A percentile compares a stretch with the other conserved stretches of the same genome.
Conservation (phyloP, 345 rosid genomes). For the Brassica carinata region DNA sequence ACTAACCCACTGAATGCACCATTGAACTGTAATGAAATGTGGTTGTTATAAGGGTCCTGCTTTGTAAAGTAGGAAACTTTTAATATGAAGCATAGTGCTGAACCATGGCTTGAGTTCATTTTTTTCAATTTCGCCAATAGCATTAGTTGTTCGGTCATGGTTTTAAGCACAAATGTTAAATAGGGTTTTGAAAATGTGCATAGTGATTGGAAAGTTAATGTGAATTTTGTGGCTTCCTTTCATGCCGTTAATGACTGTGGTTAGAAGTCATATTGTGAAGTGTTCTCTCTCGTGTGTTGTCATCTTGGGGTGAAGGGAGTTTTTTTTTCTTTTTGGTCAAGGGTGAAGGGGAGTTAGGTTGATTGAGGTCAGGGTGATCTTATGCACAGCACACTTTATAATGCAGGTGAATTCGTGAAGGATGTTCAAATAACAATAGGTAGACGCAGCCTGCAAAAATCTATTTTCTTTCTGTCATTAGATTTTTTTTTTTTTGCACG, state of each 20-base stretch:
- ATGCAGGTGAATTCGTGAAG: constrained; percentile 95
- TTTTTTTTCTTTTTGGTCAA: no score
- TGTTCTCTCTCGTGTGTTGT: constrained; percentile 13
- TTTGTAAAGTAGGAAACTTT: background rate
- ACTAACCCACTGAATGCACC: background rate
- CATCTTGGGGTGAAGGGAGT: constrained; percentile 5
- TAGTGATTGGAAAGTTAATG: background rate
- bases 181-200: background rate
- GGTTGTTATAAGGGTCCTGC: background rate
- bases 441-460: constrained; percentile 46
- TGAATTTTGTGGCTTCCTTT: background rate
- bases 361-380: constrained; percentile 48
- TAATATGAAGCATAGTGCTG: background rate
- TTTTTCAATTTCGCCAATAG: background rate
- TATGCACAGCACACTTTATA: constrained; percentile 56
- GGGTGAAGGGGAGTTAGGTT: constrained; percentile 27
- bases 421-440: constrained; percentile 88
- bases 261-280: constrained; percentile 13
- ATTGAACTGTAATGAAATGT: background rate
- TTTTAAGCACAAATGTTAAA: background rate
- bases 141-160: background rate
- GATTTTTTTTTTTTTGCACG: constrained; percentile 14
- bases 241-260: background rate
- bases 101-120: background rate
- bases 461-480: background rate